Conservation (phyloP, 2,329 filamentous ascomycete species). For the Xylariaceae sp. region DNA sequence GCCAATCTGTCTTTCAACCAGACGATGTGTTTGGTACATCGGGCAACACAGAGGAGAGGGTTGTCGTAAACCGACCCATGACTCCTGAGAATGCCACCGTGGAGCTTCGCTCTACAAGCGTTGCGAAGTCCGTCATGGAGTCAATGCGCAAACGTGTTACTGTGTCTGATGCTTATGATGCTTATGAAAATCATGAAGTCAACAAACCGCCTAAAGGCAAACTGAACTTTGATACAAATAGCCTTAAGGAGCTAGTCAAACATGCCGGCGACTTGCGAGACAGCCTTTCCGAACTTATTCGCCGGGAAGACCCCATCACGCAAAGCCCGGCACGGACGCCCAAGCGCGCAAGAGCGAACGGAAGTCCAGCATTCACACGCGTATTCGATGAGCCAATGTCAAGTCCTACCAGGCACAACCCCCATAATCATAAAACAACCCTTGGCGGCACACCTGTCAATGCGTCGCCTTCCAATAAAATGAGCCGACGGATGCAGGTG, state of each 20-base stretch:
- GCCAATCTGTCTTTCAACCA: constrained; percentile 58
- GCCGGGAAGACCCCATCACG: constrained; percentile 52
- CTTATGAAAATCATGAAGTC: constrained; percentile 30
- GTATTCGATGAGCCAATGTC: constrained; percentile 59
- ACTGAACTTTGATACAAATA: constrained; percentile 64
- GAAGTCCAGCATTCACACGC: constrained; percentile 61
- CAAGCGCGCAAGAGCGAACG: constrained; percentile 44
- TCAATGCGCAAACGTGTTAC: constrained; percentile 54
- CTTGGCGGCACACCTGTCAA: constrained; percentile 46
- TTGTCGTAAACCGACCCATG: constrained; percentile 33
- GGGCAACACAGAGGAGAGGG: constrained; percentile 38
- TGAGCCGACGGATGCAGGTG: constrained; percentile 54
- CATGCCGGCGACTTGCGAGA: constrained; percentile 56
- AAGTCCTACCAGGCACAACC: constrained; percentile 47
- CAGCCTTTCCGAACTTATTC: constrained; percentile 53
- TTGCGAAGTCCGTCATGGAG: constrained; percentile 58
- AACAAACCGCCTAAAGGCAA: constrained; percentile 40
- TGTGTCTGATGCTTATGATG: constrained; percentile 31
- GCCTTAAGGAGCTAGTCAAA: constrained; percentile 60
- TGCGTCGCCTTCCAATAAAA: constrained; percentile 45
- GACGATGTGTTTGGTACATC: constrained; percentile 60
- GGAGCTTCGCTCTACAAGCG: constrained; percentile 39
- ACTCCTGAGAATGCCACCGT: constrained; percentile 37
- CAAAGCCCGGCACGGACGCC: constrained; percentile 51
- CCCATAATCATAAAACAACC: constrained; percentile 48